Base-by-base conservation (phyloP, 2,329 filamentous ascomycete species). In the Talaromyces pinophilus region DNA sequence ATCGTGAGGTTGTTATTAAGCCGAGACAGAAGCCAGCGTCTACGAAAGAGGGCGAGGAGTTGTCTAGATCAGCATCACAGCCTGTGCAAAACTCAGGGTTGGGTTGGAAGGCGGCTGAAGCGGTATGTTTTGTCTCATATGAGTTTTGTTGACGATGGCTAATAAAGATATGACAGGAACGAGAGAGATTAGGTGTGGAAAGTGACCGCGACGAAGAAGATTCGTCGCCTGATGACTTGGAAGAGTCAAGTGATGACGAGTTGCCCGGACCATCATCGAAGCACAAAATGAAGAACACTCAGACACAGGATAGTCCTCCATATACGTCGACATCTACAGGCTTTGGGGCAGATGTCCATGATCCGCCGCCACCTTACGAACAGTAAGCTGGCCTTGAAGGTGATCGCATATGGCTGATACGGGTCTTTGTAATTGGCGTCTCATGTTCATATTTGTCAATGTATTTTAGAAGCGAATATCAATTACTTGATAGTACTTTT, bases 31-130 rank as follows among this genome's bases (percentile, higher is more conserved):
- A 46, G 7, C 54, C 54, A 17, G 8, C 8, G 4, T 17, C 59
- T 44, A 4, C 30, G 10, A 19, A 6, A 59, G 22, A 8, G 22
- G 11, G 10, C 7, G 55, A 54, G 10, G 30, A 48, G 30, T 57
- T 25, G 28, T 46, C 60, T 44, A 19, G 30, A 33, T 38, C 52
- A 44, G 22, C 52, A 40, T 10, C 65, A 72, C 7, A 63, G 64
- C 1, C 38, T 74, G 15, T 59, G 72, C 38, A 67, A 73, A 5
- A 42, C 68, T 3, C 62, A 64, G 1, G 13, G 2, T 11, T 54
- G 28, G 66, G 66, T 5, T 67, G 62, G 66, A 67, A 67, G 48
- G 66, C 62, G 17, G 62, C 66, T 33, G 66, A 67, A 65, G 66
- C 62, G 17, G 66, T 62, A 62, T 17, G 38, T 55, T 54, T 46